Base-by-base conservation (phyloP, 768 basidiomycete genomes). In the Lyophyllum atratum region DNA sequence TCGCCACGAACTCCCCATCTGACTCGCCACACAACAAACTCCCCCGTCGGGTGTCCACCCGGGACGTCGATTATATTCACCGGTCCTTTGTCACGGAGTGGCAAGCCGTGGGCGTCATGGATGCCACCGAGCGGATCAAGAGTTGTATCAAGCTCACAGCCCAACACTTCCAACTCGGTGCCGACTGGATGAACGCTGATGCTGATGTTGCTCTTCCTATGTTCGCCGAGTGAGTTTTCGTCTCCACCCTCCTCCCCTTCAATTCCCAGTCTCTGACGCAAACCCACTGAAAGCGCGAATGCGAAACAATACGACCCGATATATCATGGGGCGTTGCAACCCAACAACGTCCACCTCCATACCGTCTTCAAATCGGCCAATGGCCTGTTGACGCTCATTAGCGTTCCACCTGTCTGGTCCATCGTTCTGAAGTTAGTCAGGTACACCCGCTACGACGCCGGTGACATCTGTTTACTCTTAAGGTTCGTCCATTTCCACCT, bases 151-250 rank as follows among this genome's bases (percentile, higher is more conserved):
- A 71, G 10, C 73, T 74, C 29, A 89, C 86, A 2, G 87, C 87
- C 0, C 47, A 61, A 17, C 67, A 69, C 7, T 79, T 85, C 65
- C 63, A 66, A 3, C 76, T 81, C 48, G 87, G 89, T 22, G 72
- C 73, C 53, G 88, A 90, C 67, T 90, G 89, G 89, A 88, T 90
- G 88, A 90, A 90, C 54, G 80, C 84, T 4, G 85, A 88, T 60
- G 85, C 89, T 0, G 89, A 90, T 59, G 76, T 88, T 14, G 85
- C 88, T 2, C 74, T 90, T 47, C 88, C 89, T 15, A 80, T 85
- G 79, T 81, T 83, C 19, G 68, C 72, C 57, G 83, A 86, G 85
- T 88, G 64, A 70, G 86, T 79, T 9, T 19, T 11, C 17, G 2
- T 26, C 17, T 39, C 25, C 17, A 17, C 54, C 44, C 44, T 24